Evolutionary conservation across 495 filamentous ascomycete species (phyloP).

Genomic region (Lichina pygmaea): DNA sequence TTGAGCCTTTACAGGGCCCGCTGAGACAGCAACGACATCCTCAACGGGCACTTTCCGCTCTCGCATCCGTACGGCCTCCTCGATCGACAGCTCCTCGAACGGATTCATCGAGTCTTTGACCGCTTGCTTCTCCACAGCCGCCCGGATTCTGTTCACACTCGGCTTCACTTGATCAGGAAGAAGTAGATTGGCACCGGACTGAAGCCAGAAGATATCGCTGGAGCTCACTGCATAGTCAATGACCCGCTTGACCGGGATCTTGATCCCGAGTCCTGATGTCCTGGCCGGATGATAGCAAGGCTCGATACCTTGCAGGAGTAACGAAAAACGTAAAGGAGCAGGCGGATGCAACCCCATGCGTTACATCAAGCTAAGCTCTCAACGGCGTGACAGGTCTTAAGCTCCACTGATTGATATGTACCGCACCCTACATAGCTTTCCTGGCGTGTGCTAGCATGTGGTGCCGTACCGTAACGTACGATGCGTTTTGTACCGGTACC

Average conservation of each 20-base stretch:
- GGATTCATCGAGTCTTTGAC: constrained; percentile 98
- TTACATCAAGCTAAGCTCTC: too few species aligned
- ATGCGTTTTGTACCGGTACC: too few species aligned
- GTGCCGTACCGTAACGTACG: too few species aligned
- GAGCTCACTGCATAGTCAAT: constrained; percentile 81
- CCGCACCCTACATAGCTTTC: too few species aligned
- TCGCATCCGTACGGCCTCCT: constrained; percentile 82
- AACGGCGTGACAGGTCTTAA: too few species aligned
- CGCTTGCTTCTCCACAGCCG: constrained; percentile 67
- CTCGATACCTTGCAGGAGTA: too few species aligned
- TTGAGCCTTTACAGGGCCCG: constrained; percentile 60
- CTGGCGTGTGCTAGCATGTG: too few species aligned
- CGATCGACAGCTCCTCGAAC: constrained; percentile 93
- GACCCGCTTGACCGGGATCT: constrained; percentile 91
- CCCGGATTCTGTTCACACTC: constrained; percentile 85
- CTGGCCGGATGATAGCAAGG: too few species aligned
- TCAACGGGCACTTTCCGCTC: constrained; percentile 48
- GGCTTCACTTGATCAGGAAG: constrained; percentile 53
- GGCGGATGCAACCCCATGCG: too few species aligned
- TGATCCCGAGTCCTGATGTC: constrained; percentile 39
- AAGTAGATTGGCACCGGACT: not conserved
- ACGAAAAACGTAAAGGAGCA: too few species aligned
- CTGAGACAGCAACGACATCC: constrained; percentile 73
- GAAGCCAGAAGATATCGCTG: too few species aligned
- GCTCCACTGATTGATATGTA: too few species aligned